Evolutionary conservation across 2,329 filamentous ascomycete genomes (phyloP).

Genomic region (Cercospora sp.): DNA sequence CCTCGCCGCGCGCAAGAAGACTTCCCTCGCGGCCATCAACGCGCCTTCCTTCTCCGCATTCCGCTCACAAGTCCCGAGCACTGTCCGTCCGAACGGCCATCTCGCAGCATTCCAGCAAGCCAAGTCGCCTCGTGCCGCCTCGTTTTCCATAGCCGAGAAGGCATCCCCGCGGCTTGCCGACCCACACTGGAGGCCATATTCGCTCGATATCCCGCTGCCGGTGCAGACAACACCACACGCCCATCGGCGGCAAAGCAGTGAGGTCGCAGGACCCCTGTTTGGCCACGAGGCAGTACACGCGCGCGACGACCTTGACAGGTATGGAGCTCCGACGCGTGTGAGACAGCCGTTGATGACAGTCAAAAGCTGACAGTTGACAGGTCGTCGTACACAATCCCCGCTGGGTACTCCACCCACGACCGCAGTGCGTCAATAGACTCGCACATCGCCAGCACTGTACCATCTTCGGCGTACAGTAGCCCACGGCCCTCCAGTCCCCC

Average conservation of each 20-base stretch:
- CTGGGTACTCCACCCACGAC: slow-evolving; percentile 23
- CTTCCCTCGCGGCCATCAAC: slow-evolving; percentile 18
- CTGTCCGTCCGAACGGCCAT: slow-evolving; percentile 9
- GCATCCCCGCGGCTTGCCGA: slow-evolving; percentile 42
- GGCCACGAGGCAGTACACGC: not conserved
- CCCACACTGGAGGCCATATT: slow-evolving; percentile 33
- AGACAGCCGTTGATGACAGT: not conserved
- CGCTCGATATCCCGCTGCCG: slow-evolving; percentile 37
- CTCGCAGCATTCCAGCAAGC: slow-evolving; percentile 47
- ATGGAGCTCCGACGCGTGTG: slow-evolving; percentile 1
- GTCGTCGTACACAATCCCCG: slow-evolving; percentile 23
- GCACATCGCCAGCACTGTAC: slow-evolving; percentile 25
- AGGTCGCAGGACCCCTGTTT: slow-evolving; percentile 6
- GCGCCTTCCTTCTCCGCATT: slow-evolving; percentile 49
- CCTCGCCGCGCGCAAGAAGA: slow-evolving; percentile 10
- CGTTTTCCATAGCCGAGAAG: slow-evolving; percentile 46
- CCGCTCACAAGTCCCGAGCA: slow-evolving; percentile 40
- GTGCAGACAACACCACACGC: slow-evolving; percentile 8
- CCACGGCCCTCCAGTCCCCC: slow-evolving; percentile 32
- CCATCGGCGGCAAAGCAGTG: slow-evolving; percentile 1
- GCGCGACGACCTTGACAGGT: slow-evolving; percentile 12
- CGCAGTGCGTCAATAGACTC: slow-evolving; percentile 34
- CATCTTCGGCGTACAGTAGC: slow-evolving; percentile 30
- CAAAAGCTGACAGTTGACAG: slow-evolving; percentile 17
- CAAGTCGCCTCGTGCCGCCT: slow-evolving; percentile 50